A percentile compares a stretch with the other conserved stretches of the same genome.
Evolutionary conservation across 495 filamentous ascomycete genomes (phyloP).

Genomic region (Aspergillus leporis): DNA sequence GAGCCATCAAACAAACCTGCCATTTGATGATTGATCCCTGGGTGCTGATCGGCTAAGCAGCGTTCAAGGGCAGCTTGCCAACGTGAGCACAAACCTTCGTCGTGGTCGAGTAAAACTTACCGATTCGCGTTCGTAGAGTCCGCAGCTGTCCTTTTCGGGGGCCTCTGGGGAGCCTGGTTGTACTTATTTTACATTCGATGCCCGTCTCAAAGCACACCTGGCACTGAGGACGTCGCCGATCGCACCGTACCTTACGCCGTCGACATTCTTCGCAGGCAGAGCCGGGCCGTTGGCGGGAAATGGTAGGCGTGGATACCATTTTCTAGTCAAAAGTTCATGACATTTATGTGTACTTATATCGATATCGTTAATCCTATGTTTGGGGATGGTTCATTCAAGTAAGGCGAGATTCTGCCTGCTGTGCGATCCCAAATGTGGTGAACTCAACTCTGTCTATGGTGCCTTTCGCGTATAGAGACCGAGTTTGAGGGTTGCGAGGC

Average conservation of each 20-base stretch:
- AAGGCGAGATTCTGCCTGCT: not conserved
- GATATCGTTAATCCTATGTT: not conserved
- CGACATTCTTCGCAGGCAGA: constrained; percentile 45
- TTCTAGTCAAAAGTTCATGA: not conserved
- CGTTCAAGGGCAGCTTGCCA: constrained; percentile 25
- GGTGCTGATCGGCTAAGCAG: constrained; percentile 24
- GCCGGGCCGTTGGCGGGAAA: constrained; percentile 25
- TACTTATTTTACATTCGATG: constrained; percentile 49
- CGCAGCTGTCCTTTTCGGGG: constrained; percentile 57
- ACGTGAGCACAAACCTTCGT: not conserved
- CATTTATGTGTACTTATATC: not conserved
- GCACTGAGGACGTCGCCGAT: constrained; percentile 52
- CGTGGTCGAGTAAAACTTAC: constrained; percentile 22
- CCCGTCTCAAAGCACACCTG: constrained; percentile 51
- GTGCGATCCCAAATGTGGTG: not conserved
- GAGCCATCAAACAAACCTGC: constrained; percentile 15
- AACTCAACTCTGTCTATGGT: not conserved
- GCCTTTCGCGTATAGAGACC: not conserved
- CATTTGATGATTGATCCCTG: constrained; percentile 22
- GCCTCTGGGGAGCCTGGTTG: constrained; percentile 44
- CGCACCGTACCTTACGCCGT: constrained; percentile 47
- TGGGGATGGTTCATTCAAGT: not conserved
- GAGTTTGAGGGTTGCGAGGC: not conserved
- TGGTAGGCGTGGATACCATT: constrained; percentile 15
- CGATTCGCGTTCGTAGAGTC: constrained; percentile 47